Evolutionary conservation across 2,329 filamentous ascomycete species (phyloP).

Genomic region (Xylaria digitata): DNA sequence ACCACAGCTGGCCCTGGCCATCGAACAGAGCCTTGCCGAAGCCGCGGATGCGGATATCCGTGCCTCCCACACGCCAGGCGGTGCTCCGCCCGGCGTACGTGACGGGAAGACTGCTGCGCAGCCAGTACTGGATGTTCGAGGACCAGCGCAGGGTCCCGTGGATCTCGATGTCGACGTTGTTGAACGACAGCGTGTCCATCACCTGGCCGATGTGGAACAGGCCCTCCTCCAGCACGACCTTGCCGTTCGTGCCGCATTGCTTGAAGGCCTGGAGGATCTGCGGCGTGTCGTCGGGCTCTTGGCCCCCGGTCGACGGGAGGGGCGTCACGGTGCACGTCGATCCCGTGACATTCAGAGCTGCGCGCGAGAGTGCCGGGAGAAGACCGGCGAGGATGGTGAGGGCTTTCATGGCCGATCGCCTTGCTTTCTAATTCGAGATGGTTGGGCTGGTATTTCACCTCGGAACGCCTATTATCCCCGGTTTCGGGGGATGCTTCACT

Average conservation of each 20-base stretch:
- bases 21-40: slow-evolving; percentile 60
- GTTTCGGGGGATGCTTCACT: background rate
- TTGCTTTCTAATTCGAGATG: background rate
- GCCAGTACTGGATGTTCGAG: slow-evolving; percentile 59
- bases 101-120: slow-evolving; percentile 57
- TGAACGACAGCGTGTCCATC: slow-evolving; percentile 60
- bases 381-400: slow-evolving; percentile 28
- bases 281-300: slow-evolving; percentile 59
- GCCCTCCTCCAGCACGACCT: slow-evolving; percentile 61
- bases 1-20: slow-evolving; percentile 59
- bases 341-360: slow-evolving; percentile 44
- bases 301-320: slow-evolving; percentile 35
- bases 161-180: slow-evolving; percentile 61
- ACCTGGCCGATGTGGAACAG: slow-evolving; percentile 61
- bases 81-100: slow-evolving; percentile 63
- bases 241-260: slow-evolving; percentile 60
- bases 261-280: slow-evolving; percentile 63
- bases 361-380: slow-evolving; percentile 34
- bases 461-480: background rate
- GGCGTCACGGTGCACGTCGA: slow-evolving; percentile 49
- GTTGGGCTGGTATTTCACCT: background rate
- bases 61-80: slow-evolving; percentile 62
- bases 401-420: slow-evolving; percentile 27
- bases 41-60: slow-evolving; percentile 60
- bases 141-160: slow-evolving; percentile 59